Percentiles rank a stretch among this genome's conserved stretches.
These are phyloP conservation scores for Bretziella fagacearum DNA, from an alignment of 2,329 filamentous ascomycete species.

Conservation along the genomic window DNA sequence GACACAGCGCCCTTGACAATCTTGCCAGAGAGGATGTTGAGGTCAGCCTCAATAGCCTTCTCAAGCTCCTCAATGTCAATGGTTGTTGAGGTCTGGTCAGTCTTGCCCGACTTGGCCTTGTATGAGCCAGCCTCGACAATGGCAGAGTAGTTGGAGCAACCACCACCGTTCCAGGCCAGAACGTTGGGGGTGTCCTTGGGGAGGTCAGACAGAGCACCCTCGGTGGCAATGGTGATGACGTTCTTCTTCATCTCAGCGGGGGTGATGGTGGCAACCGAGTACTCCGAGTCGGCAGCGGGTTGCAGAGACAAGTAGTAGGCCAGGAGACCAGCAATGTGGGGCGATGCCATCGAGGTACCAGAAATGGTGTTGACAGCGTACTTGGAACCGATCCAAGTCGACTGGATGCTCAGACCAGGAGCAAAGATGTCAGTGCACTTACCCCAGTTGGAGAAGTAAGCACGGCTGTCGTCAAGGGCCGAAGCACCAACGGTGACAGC, in stretches of 20 bases:
- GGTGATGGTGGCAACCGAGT: slow-evolving; percentile 73
- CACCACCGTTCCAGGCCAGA: slow-evolving; percentile 97
- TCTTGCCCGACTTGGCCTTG: slow-evolving; percentile 35
- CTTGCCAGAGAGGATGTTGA: slow-evolving; percentile 43
- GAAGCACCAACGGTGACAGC: slow-evolving; percentile 94
- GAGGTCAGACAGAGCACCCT: slow-evolving; percentile 61
- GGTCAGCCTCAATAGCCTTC: slow-evolving; percentile 40
- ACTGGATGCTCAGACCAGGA: slow-evolving; percentile 88
- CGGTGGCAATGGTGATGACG: slow-evolving; percentile 68
- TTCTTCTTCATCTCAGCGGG: slow-evolving; percentile 87
- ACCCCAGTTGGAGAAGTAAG: slow-evolving; percentile 99
- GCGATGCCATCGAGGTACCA: slow-evolving; percentile 97
- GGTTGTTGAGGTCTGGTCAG: slow-evolving; percentile 18
- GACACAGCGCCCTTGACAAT: slow-evolving; percentile 36
- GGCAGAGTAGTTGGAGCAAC: slow-evolving; percentile 73
- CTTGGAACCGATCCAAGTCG: slow-evolving; percentile 96
- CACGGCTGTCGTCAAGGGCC: slow-evolving; percentile 82
- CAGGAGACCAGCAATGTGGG: slow-evolving; percentile 87
- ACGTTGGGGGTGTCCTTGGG: slow-evolving; percentile 80
- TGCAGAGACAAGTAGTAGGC: slow-evolving; percentile 97
- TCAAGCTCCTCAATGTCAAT: slow-evolving; percentile 41
- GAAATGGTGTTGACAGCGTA: slow-evolving; percentile 97
- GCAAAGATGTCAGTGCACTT: slow-evolving; percentile 99
- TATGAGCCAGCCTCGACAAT: slow-evolving; percentile 64
- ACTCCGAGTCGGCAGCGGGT: slow-evolving; percentile 76